Evolutionary conservation across 495 filamentous ascomycete species (phyloP).

Genomic region (Durotheca rogersii): DNA sequence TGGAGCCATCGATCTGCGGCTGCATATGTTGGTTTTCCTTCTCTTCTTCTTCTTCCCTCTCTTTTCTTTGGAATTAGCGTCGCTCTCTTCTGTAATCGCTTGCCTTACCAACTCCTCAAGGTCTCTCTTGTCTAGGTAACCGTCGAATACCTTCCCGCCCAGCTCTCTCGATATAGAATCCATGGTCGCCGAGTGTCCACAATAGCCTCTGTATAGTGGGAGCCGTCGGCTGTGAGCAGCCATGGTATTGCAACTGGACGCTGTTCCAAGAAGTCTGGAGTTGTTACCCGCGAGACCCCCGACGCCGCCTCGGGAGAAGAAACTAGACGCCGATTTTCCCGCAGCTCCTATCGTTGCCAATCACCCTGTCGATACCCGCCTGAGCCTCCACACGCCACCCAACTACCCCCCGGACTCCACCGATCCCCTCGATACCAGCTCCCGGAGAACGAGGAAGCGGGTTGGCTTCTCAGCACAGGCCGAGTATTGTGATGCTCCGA

Average conservation of each 20-base stretch:
- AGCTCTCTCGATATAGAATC: too few relatives aligned
- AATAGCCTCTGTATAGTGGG: slow-evolving; percentile 23
- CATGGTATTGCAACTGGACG: slow-evolving; percentile 48
- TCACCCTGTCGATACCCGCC: slow-evolving; percentile 35
- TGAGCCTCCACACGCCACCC: slow-evolving; percentile 51
- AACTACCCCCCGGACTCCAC: slow-evolving; percentile 50
- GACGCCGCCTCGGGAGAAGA: slow-evolving; percentile 55
- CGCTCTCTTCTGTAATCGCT: too few relatives aligned
- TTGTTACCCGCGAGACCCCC: slow-evolving; percentile 53
- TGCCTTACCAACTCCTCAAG: too few relatives aligned
- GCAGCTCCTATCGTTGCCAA: slow-evolving; percentile 27
- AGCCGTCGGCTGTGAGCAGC: slow-evolving; percentile 38
- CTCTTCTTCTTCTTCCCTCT: slow-evolving; percentile 1
- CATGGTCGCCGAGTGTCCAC: too few relatives aligned
- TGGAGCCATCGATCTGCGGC: slow-evolving; percentile 2
- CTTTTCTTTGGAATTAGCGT: too few relatives aligned
- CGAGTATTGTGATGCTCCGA: slow-evolving; percentile 65
- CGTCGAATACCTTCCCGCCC: too few relatives aligned
- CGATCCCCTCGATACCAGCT: slow-evolving; percentile 62
- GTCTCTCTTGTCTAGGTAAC: too few relatives aligned
- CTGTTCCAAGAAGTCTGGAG: slow-evolving; percentile 45
- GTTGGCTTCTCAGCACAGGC: slow-evolving; percentile 75
- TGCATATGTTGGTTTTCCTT: slow-evolving; percentile 1
- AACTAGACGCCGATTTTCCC: slow-evolving; percentile 35
- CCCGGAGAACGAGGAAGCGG: slow-evolving; percentile 58